These are phyloP conservation scores for Ascodesmis nigricans DNA, from an alignment of 495 filamentous ascomycete genomes.

Conservation along the genomic window DNA sequence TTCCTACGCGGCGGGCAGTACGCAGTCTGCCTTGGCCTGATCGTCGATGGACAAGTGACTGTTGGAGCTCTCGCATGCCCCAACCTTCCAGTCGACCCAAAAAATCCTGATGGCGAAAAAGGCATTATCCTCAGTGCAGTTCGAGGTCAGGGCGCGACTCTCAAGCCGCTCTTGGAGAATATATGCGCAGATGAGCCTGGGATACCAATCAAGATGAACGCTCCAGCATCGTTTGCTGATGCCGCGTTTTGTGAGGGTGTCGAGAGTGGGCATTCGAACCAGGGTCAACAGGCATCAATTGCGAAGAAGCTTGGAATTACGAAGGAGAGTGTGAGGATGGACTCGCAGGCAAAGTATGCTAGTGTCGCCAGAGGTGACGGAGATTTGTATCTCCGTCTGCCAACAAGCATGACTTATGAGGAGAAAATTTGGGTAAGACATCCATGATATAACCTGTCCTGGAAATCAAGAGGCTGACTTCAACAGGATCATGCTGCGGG, in stretches of 20 bases:
- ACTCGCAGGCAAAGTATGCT: conserved; percentile 95
- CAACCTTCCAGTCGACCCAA: background rate
- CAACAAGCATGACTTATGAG: conserved; percentile 63
- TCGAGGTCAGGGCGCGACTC: conserved; percentile 49
- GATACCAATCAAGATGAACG: conserved; percentile 53
- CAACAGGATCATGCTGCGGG: conserved; percentile 73
- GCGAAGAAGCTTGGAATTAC: conserved; percentile 69
- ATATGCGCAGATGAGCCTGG: conserved; percentile 22
- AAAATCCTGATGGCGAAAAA: conserved; percentile 27
- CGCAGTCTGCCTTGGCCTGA: conserved; percentile 75
- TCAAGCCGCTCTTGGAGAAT: conserved; percentile 4
- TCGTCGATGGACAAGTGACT: conserved; percentile 86
- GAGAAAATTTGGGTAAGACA: conserved; percentile 76
- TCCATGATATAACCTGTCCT: too few relatives aligned
- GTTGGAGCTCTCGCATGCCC: conserved; percentile 80
- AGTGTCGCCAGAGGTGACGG: conserved; percentile 88
- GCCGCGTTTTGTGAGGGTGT: conserved; percentile 92
- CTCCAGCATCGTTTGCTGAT: conserved; percentile 44
- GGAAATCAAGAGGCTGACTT: background rate
- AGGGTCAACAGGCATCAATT: conserved; percentile 67
- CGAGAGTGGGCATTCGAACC: conserved; percentile 72
- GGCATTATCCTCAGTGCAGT: conserved; percentile 75
- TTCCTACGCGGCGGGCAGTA: conserved; percentile 97
- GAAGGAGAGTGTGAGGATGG: conserved; percentile 65
- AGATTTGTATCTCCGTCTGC: conserved; percentile 80